These are phyloP conservation scores for Magnusiomyces ingens DNA, from an alignment of 1,139 yeast species.

Conservation along the genomic window DNA sequence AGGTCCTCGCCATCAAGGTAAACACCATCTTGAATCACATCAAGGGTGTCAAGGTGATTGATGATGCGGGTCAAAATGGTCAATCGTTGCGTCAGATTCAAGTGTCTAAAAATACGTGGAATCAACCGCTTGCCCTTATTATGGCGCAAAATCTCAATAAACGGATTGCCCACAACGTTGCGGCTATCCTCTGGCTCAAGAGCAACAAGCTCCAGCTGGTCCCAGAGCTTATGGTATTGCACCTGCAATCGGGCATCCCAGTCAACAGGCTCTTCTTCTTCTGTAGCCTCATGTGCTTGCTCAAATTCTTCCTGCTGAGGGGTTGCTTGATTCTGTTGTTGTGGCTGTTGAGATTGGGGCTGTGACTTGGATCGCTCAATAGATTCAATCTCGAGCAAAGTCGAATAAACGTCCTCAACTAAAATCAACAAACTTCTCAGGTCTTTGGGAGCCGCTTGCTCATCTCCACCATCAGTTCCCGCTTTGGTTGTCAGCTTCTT, in stretches of 20 bases:
- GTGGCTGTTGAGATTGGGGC: conserved; percentile 16
- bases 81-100: conserved; percentile 69
- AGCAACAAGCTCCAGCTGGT: conserved; percentile 60
- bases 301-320: conserved; percentile 1
- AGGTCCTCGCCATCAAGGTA: conserved; percentile 54
- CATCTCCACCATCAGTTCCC: not conserved
- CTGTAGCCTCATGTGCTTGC: conserved; percentile 24
- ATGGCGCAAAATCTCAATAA: conserved; percentile 74
- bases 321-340: not conserved
- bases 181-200: conserved; percentile 36
- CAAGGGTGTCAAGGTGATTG: conserved; percentile 74
- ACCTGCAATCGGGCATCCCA: conserved; percentile 31
- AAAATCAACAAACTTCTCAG: conserved; percentile 27
- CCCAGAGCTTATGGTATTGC: conserved; percentile 52
- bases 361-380: conserved; percentile 54
- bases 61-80: conserved; percentile 74
- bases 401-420: conserved; percentile 73
- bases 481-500: conserved; percentile 26
- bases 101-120: conserved; percentile 81
- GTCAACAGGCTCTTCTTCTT: conserved; percentile 24
- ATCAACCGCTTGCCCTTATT: conserved; percentile 86
- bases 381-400: conserved; percentile 75
- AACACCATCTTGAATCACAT: conserved; percentile 72
- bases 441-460: conserved; percentile 11
- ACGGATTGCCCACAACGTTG: conserved; percentile 55